Conservation (phyloP, 768 basidiomycete species). For the Omphalotus guepiniiformis region DNA sequence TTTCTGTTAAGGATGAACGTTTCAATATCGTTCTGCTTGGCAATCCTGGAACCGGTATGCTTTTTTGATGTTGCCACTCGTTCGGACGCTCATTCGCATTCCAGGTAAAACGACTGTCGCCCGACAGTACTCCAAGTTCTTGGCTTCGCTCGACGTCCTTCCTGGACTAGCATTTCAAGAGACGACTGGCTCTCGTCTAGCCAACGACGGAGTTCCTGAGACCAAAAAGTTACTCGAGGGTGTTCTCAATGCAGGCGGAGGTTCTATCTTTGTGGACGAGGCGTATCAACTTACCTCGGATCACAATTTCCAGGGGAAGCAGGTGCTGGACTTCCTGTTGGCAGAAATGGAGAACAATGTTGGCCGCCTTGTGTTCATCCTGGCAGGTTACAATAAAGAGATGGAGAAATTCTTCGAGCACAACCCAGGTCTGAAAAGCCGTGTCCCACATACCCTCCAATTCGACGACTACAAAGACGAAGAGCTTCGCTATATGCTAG, state of each 20-base stretch:
- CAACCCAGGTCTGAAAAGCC: conserved; percentile 64
- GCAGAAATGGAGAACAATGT: conserved; percentile 73
- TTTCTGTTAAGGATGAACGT: conserved; percentile 49
- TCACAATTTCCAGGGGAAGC: conserved; percentile 44
- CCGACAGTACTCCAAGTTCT: conserved; percentile 56
- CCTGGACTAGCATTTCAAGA: conserved; percentile 54
- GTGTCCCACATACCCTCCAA: conserved; percentile 57
- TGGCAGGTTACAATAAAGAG: conserved; percentile 66
- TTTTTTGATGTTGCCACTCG: background rate
- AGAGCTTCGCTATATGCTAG: conserved; percentile 36
- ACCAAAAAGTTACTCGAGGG: conserved; percentile 44
- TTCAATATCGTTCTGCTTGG: conserved; percentile 62
- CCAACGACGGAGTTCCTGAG: conserved; percentile 51
- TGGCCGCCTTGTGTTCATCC: conserved; percentile 61
- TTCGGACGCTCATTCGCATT: background rate
- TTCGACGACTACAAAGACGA: conserved; percentile 53
- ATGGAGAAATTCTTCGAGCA: conserved; percentile 80
- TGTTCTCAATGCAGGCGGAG: conserved; percentile 48
- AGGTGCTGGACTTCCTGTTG: conserved; percentile 65
- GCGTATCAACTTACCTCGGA: conserved; percentile 60
- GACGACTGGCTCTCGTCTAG: conserved; percentile 57
- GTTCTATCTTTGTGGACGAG: conserved; percentile 66
- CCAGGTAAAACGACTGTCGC: conserved; percentile 71
- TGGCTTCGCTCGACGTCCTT: conserved; percentile 49
- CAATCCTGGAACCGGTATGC: conserved; percentile 70